These are phyloP conservation scores for Scenedesmus sp. DNA, from an alignment of 163 green algal genomes.

Conservation along the genomic window DNA sequence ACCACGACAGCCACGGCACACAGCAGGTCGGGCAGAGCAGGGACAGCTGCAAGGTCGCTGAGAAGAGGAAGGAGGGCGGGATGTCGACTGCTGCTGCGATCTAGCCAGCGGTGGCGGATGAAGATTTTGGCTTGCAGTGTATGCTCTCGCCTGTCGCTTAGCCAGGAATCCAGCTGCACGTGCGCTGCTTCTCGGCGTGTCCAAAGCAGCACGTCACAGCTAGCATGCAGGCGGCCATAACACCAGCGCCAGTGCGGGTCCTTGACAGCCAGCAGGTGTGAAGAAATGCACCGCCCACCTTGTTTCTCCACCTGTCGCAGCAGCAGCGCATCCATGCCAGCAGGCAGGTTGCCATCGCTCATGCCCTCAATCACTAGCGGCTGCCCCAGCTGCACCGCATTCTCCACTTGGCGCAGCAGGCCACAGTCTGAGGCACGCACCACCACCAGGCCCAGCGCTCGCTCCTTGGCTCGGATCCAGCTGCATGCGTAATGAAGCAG, in stretches of 20 bases:
- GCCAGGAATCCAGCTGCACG: too few relatives aligned
- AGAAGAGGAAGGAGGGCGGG: too few relatives aligned
- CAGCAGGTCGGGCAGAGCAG: too few relatives aligned
- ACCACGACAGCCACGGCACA: too few relatives aligned
- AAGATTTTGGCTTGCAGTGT: too few relatives aligned
- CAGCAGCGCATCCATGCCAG: constrained; percentile 82
- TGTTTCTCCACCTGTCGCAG: constrained; percentile 73
- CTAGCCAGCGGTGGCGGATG: too few relatives aligned
- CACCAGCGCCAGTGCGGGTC: neutral
- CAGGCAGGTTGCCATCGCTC: constrained; percentile 74
- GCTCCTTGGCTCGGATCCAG: constrained; percentile 90
- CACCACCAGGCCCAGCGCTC: constrained; percentile 74
- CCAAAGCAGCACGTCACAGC: too few relatives aligned
- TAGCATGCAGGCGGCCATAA: neutral
- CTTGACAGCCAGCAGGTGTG: neutral
- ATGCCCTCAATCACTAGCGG: constrained; percentile 86
- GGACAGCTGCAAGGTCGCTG: too few relatives aligned
- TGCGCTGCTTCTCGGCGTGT: too few relatives aligned
- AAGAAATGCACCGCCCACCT: constrained; percentile 35
- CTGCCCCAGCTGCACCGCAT: constrained; percentile 75
- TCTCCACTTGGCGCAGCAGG: constrained; percentile 75
- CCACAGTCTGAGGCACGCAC: constrained; percentile 75
- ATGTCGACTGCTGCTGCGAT: too few relatives aligned
- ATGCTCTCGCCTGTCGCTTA: too few relatives aligned
- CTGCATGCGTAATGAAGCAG: constrained; percentile 35